Conservation (phyloP, 129 eudicot genomes). For the Oenanthe sinensis region DNA sequence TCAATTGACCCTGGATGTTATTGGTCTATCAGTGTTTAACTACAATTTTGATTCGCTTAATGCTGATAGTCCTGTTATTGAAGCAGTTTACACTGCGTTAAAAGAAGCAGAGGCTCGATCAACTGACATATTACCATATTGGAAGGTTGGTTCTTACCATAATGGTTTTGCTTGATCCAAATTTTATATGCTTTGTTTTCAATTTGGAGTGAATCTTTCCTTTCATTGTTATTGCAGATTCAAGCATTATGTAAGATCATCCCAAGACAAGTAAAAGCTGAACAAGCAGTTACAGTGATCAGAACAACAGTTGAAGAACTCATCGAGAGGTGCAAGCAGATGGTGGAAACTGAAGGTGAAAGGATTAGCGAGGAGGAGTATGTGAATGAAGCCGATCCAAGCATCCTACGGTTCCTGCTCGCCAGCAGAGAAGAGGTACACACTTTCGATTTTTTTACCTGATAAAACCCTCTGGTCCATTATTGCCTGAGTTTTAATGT, state of each 20-base stretch:
- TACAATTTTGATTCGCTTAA: slow-evolving; percentile 89
- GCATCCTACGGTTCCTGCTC: slow-evolving; percentile 92
- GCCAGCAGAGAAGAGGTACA: slow-evolving; percentile 96
- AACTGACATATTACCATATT: slow-evolving; percentile 85
- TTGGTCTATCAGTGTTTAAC: slow-evolving; percentile 85
- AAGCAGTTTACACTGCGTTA: slow-evolving; percentile 83
- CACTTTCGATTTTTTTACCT: not conserved
- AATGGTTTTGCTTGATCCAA: not conserved
- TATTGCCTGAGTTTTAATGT: not conserved
- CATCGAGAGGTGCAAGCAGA: slow-evolving; percentile 68
- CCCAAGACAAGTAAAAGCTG: slow-evolving; percentile 95
- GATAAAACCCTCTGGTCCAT: not conserved
- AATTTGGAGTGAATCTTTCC: not conserved
- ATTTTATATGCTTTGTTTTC: not conserved
- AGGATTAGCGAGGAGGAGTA: slow-evolving; percentile 92
- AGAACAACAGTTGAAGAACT: slow-evolving; percentile 89
- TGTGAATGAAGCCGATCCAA: slow-evolving; percentile 91
- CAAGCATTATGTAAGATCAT: slow-evolving; percentile 70
- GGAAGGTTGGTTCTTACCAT: slow-evolving; percentile 63
- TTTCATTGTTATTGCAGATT: slow-evolving; percentile 39
- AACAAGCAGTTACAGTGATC: slow-evolving; percentile 66
- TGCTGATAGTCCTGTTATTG: slow-evolving; percentile 90
- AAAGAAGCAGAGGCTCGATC: slow-evolving; percentile 95
- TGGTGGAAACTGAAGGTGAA: slow-evolving; percentile 89
- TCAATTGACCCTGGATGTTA: slow-evolving; percentile 88